These are phyloP conservation scores for Craterostigma plantagineum DNA, from an alignment of 257 asterid species.

Conservation along the genomic window DNA sequence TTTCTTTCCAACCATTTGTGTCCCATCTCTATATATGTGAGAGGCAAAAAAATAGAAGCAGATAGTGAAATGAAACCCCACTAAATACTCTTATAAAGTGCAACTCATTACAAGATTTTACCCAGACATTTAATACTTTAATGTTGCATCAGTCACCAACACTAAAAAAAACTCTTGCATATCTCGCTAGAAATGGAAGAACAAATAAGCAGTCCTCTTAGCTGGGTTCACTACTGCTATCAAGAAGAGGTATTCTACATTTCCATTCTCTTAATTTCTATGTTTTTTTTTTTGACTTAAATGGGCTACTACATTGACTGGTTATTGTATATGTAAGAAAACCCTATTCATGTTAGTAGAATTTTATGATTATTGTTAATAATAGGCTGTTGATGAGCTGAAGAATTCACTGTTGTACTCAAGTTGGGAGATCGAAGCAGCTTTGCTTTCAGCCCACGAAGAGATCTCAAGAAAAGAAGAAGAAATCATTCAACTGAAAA, in stretches of 20 bases:
- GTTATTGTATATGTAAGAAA: neutral
- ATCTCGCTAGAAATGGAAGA: constrained; percentile 44
- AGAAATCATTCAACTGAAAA: constrained; percentile 54
- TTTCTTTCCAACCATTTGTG: constrained; percentile 52
- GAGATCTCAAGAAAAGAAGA: constrained; percentile 79
- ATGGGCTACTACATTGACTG: too few species aligned
- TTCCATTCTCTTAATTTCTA: too few species aligned
- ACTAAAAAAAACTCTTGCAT: constrained; percentile 4
- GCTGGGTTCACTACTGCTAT: constrained; percentile 43
- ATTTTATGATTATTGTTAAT: neutral
- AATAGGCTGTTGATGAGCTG: constrained; percentile 72
- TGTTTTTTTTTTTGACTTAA: too few species aligned
- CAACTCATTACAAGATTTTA: constrained; percentile 30
- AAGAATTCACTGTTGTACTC: constrained; percentile 69
- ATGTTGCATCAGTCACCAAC: constrained; percentile 6
- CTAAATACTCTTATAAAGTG: constrained; percentile 25
- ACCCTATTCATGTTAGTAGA: constrained; percentile 5
- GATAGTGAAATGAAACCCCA: constrained; percentile 2
- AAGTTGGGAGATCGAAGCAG: constrained; percentile 59
- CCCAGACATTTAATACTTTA: constrained; percentile 21
- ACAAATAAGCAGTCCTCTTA: constrained; percentile 64
- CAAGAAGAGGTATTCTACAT: constrained; percentile 54
- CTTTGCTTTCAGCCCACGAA: constrained; percentile 47
- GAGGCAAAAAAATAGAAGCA: constrained; percentile 9
- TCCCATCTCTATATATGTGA: constrained; percentile 8